Conservation (phyloP, 164 flowering plant species). For the Annona squamosa region DNA sequence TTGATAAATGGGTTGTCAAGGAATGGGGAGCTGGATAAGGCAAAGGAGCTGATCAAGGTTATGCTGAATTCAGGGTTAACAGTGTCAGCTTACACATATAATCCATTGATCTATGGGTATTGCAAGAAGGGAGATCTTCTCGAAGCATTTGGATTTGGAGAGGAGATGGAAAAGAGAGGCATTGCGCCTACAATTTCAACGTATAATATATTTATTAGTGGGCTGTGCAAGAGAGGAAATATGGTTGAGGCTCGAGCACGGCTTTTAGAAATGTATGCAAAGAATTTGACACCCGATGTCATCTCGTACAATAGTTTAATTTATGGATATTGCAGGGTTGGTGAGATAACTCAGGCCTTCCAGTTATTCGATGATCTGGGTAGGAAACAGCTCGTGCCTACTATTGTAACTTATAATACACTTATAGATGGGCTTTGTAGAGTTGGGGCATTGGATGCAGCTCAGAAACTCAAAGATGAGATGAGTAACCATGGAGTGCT, state of each 20-base stretch:
- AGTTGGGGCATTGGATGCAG: constrained; percentile 40
- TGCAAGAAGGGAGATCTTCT: constrained; percentile 37
- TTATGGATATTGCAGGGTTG: constrained; percentile 55
- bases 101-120: constrained; percentile 56
- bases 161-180: constrained; percentile 46
- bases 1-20: constrained; percentile 55
- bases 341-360: constrained; percentile 44
- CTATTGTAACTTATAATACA: constrained; percentile 56
- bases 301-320: constrained; percentile 56
- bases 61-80: constrained; percentile 42
- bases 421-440: constrained; percentile 53
- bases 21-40: constrained; percentile 40
- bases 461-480: constrained; percentile 42
- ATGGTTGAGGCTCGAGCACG: constrained; percentile 40
- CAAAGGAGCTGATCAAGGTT: constrained; percentile 35
- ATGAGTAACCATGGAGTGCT: constrained; percentile 35
- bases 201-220: constrained; percentile 45
- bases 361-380: constrained; percentile 42
- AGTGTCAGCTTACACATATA: constrained; percentile 45
- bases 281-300: constrained; percentile 43
- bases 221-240: constrained; percentile 43
- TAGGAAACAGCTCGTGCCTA: constrained; percentile 28
- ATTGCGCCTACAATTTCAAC: constrained; percentile 41
- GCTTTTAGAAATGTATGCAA: constrained; percentile 33
- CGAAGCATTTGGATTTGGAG: constrained; percentile 37